Evolutionary conservation across 176 grass and related monocot genomes (phyloP).

Genomic region (Calamus simplicifolius): DNA sequence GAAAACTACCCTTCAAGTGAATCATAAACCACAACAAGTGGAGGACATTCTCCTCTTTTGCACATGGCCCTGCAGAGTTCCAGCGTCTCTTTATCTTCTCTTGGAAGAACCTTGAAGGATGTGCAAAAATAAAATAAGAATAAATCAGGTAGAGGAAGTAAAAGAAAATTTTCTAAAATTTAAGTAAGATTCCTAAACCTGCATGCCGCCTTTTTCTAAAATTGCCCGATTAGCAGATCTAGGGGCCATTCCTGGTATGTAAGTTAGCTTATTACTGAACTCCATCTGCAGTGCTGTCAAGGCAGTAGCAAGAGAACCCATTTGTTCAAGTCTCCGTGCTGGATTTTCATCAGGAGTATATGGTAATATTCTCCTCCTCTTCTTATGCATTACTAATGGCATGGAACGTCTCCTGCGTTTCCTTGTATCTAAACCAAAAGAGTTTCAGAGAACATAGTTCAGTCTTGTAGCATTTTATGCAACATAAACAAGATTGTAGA

Average conservation of each 20-base stretch:
- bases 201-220: conserved; percentile 78
- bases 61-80: conserved; percentile 67
- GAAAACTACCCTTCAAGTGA: conserved; percentile 55
- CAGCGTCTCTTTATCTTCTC: conserved; percentile 70
- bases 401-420: conserved; percentile 48
- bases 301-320: conserved; percentile 80
- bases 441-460: too few species aligned
- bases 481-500: too few species aligned
- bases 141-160: background rate
- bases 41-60: conserved; percentile 72
- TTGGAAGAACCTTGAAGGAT: conserved; percentile 53
- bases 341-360: conserved; percentile 53
- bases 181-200: conserved; percentile 31
- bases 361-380: conserved; percentile 71
- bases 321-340: conserved; percentile 49
- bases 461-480: too few species aligned
- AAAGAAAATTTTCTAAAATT: background rate
- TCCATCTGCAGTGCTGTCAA: conserved; percentile 52
- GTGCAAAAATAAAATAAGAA: conserved; percentile 8
- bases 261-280: conserved; percentile 73
- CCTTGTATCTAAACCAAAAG: conserved; percentile 34
- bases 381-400: conserved; percentile 63
- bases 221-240: conserved; percentile 54
- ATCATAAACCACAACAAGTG: conserved; percentile 82
- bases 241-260: conserved; percentile 50